These are phyloP conservation scores for Ascochyta rabiei DNA, from an alignment of 2,329 filamentous ascomycete species.

Conservation along the genomic window DNA sequence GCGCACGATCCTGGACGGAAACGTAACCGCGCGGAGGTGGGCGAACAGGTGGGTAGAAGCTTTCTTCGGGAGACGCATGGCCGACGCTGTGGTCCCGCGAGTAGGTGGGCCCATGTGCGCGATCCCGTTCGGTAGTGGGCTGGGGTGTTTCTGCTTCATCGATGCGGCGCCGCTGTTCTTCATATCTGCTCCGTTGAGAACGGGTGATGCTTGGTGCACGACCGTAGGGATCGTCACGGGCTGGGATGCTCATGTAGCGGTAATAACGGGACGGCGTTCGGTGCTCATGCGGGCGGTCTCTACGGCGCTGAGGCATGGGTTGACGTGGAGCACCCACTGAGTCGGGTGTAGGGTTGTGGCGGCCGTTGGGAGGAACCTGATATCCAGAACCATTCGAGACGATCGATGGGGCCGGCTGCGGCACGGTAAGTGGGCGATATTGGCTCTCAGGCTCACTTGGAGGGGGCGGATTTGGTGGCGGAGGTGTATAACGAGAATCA, in stretches of 20 bases:
- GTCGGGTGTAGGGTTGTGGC: conserved; percentile 37
- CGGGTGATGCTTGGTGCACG: conserved; percentile 44
- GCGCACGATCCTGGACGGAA: conserved; percentile 41
- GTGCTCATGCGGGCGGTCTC: conserved; percentile 42
- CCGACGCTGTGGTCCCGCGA: conserved; percentile 44
- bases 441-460: conserved; percentile 24
- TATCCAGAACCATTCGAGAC: conserved; percentile 43
- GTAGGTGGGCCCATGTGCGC: conserved; percentile 28
- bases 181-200: conserved; percentile 45
- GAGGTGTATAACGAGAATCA: conserved; percentile 38
- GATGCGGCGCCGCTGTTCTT: conserved; percentile 44
- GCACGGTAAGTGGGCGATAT: conserved; percentile 23
- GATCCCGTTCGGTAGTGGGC: conserved; percentile 38
- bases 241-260: conserved; percentile 43
- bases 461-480: conserved; percentile 25
- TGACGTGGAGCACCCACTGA: conserved; percentile 30
- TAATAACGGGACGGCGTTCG: conserved; percentile 43
- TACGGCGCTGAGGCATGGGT: conserved; percentile 37
- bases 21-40: conserved; percentile 39
- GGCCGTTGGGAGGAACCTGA: conserved; percentile 30
- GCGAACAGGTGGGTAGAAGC: conserved; percentile 27
- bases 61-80: conserved; percentile 34
- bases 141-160: conserved; percentile 47
- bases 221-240: conserved; percentile 43
- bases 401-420: conserved; percentile 36